Base-by-base conservation (phyloP, 495 filamentous ascomycete species). In the Podospora fimiseda region DNA sequence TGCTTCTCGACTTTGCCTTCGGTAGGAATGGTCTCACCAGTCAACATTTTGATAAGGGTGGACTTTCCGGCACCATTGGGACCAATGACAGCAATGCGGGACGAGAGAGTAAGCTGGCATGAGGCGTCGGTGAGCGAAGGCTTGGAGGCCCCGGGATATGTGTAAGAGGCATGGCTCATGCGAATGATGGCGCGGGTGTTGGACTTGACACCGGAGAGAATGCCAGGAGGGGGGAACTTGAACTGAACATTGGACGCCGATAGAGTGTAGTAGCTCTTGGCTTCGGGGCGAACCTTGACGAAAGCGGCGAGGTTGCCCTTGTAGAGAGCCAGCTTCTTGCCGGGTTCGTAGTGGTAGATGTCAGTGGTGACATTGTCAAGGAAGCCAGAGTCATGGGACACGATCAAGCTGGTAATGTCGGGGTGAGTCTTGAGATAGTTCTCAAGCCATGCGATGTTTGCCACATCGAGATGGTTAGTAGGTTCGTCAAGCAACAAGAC, bases 51-150 rank as follows among this genome's bases (percentile, higher is more conserved):
- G 76, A 99, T 96, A 48, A 99, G 80, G 2, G 94, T 99, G 20
- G 90, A 96, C 72, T 99, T 99, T 70, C 94, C 94, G 13, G 94
- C 94, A 76, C 94, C 94, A 65, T 99, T 99, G 58, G 88, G 85
- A 40, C 94, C 94, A 55, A 99, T 95, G 64, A 99, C 94, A 42
- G 90, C 94, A 20, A 90, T 87, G 58, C 94, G 85, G 13, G 91
- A 96, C 2, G 91, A 96, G 37, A 99, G 83, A 1, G 87, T 80
- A 1, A 99, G 80, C 43, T 86, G 83, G 58, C 89, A 87, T 9
- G 85, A 89, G n/a, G 89, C 90, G 55, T 94, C 89, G 43, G 68
- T 61, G n/a, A 99, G 74, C 14, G 89, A 95, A 3, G 92, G 91
- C 69, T 95, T 95, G 9, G 80, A 70, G 16, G 90, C 79, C 42